These are phyloP conservation scores for Stachybotrys echinatus DNA, from an alignment of 2,329 filamentous ascomycete species.

Conservation along the genomic window DNA sequence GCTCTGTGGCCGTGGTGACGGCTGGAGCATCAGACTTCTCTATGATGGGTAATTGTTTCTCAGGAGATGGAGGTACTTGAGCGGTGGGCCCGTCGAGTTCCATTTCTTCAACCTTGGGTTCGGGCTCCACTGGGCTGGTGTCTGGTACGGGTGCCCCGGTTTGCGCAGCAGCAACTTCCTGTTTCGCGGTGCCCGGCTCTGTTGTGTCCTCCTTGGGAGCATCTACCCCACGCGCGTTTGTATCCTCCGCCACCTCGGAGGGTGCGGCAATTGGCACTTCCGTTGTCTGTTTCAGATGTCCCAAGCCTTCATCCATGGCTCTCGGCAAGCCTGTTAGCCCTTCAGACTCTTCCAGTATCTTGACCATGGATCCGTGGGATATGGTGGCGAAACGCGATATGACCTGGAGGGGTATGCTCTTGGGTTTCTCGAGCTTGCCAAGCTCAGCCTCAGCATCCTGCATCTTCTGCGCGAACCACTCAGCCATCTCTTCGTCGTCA, in stretches of 20 bases:
- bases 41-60: slow-evolving; percentile 2
- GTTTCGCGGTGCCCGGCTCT: slow-evolving; percentile 4
- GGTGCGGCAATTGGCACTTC: neutral
- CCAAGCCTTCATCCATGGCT: too few species aligned
- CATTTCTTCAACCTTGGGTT: slow-evolving; percentile 36
- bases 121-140: slow-evolving; percentile 3
- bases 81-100: slow-evolving; percentile 25
- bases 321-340: slow-evolving; percentile 36
- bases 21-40: neutral
- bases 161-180: slow-evolving; percentile 7
- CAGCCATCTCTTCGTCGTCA: slow-evolving; percentile 54
- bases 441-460: slow-evolving; percentile 45
- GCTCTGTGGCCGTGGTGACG: neutral
- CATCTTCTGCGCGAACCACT: slow-evolving; percentile 50
- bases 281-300: too few species aligned
- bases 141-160: too few species aligned
- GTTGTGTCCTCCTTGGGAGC: too few species aligned
- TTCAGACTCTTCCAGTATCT: slow-evolving; percentile 40
- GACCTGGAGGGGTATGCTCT: slow-evolving; percentile 29
- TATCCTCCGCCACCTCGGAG: slow-evolving; percentile 1
- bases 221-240: too few species aligned
- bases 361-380: slow-evolving; percentile 43
- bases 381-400: slow-evolving; percentile 41
- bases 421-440: slow-evolving; percentile 37
- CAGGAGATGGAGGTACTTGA: slow-evolving; percentile 6